Evolutionary conservation across 2,329 filamentous ascomycete species (phyloP).

Genomic region (Colletotrichum liriopes): DNA sequence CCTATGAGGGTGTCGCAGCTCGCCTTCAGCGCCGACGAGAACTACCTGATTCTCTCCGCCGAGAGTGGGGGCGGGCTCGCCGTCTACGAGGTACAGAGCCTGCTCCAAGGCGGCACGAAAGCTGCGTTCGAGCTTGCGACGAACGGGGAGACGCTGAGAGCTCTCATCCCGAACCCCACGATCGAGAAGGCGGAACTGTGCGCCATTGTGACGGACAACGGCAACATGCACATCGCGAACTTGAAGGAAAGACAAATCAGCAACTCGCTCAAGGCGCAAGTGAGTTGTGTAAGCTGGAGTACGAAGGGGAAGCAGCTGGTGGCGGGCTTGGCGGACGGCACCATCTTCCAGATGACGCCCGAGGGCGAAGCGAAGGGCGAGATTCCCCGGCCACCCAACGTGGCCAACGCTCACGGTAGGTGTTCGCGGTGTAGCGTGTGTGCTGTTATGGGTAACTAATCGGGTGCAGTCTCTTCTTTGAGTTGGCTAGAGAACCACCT

Average conservation of each 20-base stretch:
- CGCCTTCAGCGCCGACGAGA: slow-evolving; percentile 91
- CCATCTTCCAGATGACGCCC: slow-evolving; percentile 86
- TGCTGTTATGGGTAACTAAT: slow-evolving; percentile 48
- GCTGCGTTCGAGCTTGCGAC: slow-evolving; percentile 84
- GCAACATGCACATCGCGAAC: slow-evolving; percentile 88
- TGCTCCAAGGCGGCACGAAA: slow-evolving; percentile 77
- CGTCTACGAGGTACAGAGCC: slow-evolving; percentile 82
- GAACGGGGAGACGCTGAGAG: slow-evolving; percentile 80
- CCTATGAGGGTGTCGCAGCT: slow-evolving; percentile 87
- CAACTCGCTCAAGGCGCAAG: slow-evolving; percentile 76
- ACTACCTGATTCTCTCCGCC: slow-evolving; percentile 85
- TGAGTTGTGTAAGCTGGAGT: slow-evolving; percentile 93
- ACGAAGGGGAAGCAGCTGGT: slow-evolving; percentile 93
- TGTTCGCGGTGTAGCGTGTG: slow-evolving; percentile 39
- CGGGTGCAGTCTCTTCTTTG: slow-evolving; percentile 78
- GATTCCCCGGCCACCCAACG: slow-evolving; percentile 82
- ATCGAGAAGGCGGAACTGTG: slow-evolving; percentile 81
- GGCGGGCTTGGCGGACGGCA: slow-evolving; percentile 86
- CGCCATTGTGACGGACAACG: slow-evolving; percentile 84
- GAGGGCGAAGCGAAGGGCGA: slow-evolving; percentile 83
- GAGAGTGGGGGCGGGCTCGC: slow-evolving; percentile 86
- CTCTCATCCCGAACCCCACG: slow-evolving; percentile 85
- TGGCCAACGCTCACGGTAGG: slow-evolving; percentile 79
- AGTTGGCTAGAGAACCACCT: slow-evolving; percentile 91
- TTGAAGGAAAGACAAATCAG: slow-evolving; percentile 79